Evolutionary conservation across 2,329 filamentous ascomycete genomes (phyloP), one percentile per base, ranked within the genome.

Genomic region (Herpotrichia juniperi): DNA sequence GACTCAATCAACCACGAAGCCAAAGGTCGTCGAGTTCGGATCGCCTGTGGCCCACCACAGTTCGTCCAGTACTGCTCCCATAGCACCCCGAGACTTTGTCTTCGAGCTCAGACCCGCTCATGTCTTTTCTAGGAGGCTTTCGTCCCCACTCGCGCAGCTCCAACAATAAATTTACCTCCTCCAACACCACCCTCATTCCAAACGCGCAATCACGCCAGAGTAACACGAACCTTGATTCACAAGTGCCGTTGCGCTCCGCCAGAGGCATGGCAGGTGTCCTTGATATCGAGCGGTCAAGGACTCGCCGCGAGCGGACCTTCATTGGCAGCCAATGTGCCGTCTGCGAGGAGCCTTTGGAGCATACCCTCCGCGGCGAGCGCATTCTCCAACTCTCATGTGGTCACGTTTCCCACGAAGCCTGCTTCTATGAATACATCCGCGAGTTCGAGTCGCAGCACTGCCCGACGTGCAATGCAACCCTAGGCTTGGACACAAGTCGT

Each of bases 381-480:
- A 92, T 99, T 56, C 80, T 99, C 48, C 94, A 97, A 72, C 94
- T 99, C 67, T 96, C 93, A 5, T 99, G 94, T 76, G 85, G 88
- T n/a, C 94, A 99, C 75, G 93, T 99, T 54, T 92, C 93, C 10
- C 94, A 99, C 72, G 94, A 97, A 74, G 94, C 93, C 30, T 99
- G 94, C 76, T 97, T 99, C 72, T 97, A 97, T 77, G 94, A 99
- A 75, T 97, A 96, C 71, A 96, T 99, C 65, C 90, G 91, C 67
- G 93, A 97, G 69, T 90, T 93, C 53, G 93, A 97, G 62, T 90
- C 90, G 47, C 92, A 97, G 67, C 93, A 91, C 68, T 99, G 94
- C 76, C 94, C 94, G 24, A 89, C 90, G 59, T 99, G 94, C 76
- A 89, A 96, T 79, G 90, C 93, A 58, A 92, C 94, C 17, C 78